phyloP scores from a whole-genome alignment of 2,329 filamentous ascomycete genomes.

The Diplodia scrobiculata region DNA sequence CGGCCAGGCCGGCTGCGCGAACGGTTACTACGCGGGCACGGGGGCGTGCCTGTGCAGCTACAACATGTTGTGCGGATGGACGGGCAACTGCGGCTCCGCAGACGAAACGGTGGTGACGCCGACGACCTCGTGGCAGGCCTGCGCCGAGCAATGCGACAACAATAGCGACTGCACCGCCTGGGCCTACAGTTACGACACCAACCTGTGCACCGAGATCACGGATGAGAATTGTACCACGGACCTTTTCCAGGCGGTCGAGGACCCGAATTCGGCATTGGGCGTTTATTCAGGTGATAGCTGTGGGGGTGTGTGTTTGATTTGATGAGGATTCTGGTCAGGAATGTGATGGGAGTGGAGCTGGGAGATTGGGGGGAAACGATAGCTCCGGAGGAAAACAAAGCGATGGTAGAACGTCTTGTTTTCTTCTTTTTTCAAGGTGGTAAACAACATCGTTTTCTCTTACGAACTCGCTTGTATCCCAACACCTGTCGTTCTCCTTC shows the following conservation, averaged over 20 bases:
- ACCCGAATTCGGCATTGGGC: background rate
- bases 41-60: background rate
- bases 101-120: too few species aligned
- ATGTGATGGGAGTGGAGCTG: too few species aligned
- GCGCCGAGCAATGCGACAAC: constrained; percentile 9
- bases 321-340: background rate
- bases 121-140: background rate
- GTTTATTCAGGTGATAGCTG: background rate
- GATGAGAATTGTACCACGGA: background rate
- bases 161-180: constrained; percentile 12
- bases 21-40: background rate
- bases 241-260: background rate
- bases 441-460: too few species aligned
- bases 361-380: too few species aligned
- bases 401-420: too few species aligned
- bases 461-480: constrained; percentile 26
- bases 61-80: background rate
- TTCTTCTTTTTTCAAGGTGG: too few species aligned
- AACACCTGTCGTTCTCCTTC: constrained; percentile 8
- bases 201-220: background rate
- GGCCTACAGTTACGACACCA: background rate
- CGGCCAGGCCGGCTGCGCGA: background rate
- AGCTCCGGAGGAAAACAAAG: too few species aligned
- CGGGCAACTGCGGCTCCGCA: background rate
- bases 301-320: background rate